Evolutionary conservation across 1,139 yeast species (phyloP), one percentile per base, ranked within the genome.

Genomic region (Pichia sp.): DNA sequence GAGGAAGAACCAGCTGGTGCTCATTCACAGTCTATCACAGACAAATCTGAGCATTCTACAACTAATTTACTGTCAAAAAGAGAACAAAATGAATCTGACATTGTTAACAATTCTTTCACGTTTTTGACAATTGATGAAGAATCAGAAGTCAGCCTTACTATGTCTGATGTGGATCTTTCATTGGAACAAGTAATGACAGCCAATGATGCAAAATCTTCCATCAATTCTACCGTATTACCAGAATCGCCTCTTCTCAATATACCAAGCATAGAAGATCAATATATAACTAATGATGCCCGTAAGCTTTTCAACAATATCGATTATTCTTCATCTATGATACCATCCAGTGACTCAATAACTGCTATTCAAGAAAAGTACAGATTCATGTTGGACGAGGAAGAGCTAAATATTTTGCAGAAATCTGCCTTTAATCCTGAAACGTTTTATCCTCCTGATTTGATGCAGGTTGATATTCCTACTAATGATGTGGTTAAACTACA

Each of bases 401-500:
- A 47, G 33, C 33, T 36, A 23, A 42, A 43, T 10, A 14, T 46
- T 17, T 31, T 46, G 17, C 25, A 39, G 40, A 14, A 26, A 14
- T 12, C 25, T 20, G 1, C 15, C n/a, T 14, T 15, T 15, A 5
- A 17, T 12, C 21, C 28, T 23, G 4, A 9, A 31, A 12, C 25
- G n/a, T 11, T 5, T 31, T 15, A 22, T 9, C 12, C 3, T 18
- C 18, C 15, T 31, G 12, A 17, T 18, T 18, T 8, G 12, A 20
- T 18, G 33, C 10, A 12, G 12, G 26, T 9, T 12, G n/a, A 22
- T 8, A 22, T 22, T 8, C 34, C 41, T 18, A 33, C 34, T 21
- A 34, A 35, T 8, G 28, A 23, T 11, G 58, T 69, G 10, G 56
- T 67, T 24, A 49, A 51, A 43, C 63, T 82, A 24, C 91, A 83